Percentiles rank a stretch among this genome's conserved stretches.
These are phyloP conservation scores for Arabidopsis hybrid DNA, from an alignment of 441 rosid species.

Conservation along the genomic window DNA sequence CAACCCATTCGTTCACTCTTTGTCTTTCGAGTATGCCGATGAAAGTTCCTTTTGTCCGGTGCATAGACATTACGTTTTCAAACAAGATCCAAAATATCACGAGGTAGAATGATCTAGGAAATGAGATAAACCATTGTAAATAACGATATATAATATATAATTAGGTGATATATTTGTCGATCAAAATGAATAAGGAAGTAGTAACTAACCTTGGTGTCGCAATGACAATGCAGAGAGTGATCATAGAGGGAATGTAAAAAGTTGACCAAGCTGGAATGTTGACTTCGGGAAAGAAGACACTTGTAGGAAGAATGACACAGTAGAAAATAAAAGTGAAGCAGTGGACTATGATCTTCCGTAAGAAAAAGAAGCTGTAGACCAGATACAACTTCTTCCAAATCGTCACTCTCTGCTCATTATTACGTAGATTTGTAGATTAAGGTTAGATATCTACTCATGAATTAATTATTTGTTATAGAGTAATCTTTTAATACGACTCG, in stretches of 20 bases:
- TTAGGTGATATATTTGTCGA: constrained; percentile 38
- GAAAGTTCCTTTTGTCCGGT: constrained; percentile 53
- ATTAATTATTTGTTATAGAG: not conserved
- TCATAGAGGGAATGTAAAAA: constrained; percentile 53
- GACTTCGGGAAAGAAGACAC: constrained; percentile 59
- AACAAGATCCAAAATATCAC: constrained; percentile 55
- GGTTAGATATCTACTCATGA: not conserved
- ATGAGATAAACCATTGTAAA: not conserved
- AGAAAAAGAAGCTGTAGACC: constrained; percentile 41
- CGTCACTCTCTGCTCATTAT: constrained; percentile 51
- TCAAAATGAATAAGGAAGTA: constrained; percentile 40
- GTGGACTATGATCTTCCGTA: constrained; percentile 46
- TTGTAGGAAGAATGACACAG: constrained; percentile 43
- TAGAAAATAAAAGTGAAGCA: constrained; percentile 43
- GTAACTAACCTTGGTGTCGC: constrained; percentile 47
- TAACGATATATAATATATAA: not conserved
- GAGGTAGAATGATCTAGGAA: constrained; percentile 51
- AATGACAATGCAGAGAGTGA: constrained; percentile 51
- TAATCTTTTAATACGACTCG: not conserved
- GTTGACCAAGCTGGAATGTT: constrained; percentile 60
- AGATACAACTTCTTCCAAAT: constrained; percentile 51
- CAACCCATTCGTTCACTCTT: constrained; percentile 59
- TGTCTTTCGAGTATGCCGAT: constrained; percentile 59
- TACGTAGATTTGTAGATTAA: not conserved
- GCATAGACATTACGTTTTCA: constrained; percentile 60